phyloP scores from a whole-genome alignment of 1,284 basidiomycete genomes.

The Sphagnurus paluster region DNA sequence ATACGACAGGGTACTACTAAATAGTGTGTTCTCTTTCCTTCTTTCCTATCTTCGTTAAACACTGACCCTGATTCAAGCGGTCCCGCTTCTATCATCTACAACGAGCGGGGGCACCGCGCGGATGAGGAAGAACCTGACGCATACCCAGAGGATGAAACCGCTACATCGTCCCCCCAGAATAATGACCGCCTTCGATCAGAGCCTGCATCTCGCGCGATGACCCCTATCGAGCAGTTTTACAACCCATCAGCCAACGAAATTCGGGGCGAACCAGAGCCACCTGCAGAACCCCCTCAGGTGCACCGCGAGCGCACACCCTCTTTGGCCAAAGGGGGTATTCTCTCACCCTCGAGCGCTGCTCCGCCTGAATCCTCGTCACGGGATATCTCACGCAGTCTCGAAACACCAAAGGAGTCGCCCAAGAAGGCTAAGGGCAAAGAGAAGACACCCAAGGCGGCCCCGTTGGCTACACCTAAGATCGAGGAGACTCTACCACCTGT shows the following conservation, averaged over 20 bases:
- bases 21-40: conserved; percentile 49
- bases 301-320: conserved; percentile 16
- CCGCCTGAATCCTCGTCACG: conserved; percentile 19
- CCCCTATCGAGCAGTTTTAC: conserved; percentile 29
- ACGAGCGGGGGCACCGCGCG: conserved; percentile 69
- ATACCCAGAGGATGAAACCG: conserved; percentile 53
- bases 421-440: conserved; percentile 23
- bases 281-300: conserved; percentile 14
- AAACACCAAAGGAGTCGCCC: conserved; percentile 23
- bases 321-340: conserved; percentile 6
- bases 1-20: conserved; percentile 51
- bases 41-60: conserved; percentile 2
- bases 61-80: conserved; percentile 42
- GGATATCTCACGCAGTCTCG: conserved; percentile 15
- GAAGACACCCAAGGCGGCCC: conserved; percentile 13
- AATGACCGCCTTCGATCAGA: conserved; percentile 25
- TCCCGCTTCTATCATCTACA: conserved; percentile 77
- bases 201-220: conserved; percentile 31
- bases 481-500: conserved; percentile 5
- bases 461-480: conserved; percentile 18
- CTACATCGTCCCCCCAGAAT: conserved; percentile 27
- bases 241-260: conserved; percentile 24
- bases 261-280: conserved; percentile 5
- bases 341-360: conserved; percentile 14
- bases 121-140: conserved; percentile 67